A percentile compares a stretch with the other conserved stretches of the same genome.
Conservation (phyloP, 768 basidiomycete species). For the Xanthoconium purpureum region DNA sequence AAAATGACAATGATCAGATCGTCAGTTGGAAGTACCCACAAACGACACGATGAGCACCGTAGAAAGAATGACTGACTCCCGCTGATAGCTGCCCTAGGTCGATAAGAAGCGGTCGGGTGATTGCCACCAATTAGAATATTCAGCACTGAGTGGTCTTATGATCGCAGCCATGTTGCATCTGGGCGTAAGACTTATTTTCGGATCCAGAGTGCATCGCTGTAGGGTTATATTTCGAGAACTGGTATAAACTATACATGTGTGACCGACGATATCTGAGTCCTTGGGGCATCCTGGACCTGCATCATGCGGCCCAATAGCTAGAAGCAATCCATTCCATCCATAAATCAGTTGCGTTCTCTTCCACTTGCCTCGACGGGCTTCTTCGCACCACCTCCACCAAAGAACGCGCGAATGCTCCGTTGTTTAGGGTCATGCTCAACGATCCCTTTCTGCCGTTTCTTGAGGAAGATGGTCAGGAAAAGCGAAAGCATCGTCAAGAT, state of each 20-base stretch:
- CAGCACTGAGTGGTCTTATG: too few relatives aligned
- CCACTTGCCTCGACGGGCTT: constrained; percentile 10
- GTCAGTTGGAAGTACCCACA: constrained; percentile 13
- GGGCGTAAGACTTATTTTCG: too few relatives aligned
- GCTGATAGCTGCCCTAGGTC: too few relatives aligned
- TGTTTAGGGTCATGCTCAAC: constrained; percentile 78
- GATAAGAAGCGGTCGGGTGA: too few relatives aligned
- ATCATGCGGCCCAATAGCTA: neutral
- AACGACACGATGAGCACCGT: constrained; percentile 25
- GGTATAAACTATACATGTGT: too few relatives aligned
- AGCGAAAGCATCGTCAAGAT: neutral
- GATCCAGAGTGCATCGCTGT: too few relatives aligned
- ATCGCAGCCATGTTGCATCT: too few relatives aligned
- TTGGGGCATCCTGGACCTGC: too few relatives aligned
- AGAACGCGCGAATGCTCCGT: constrained; percentile 71
- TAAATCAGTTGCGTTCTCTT: constrained; percentile 10
- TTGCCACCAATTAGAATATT: too few relatives aligned
- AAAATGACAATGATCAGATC: neutral
- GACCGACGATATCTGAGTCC: too few relatives aligned
- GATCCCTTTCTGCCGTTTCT: constrained; percentile 73
- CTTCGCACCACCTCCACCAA: constrained; percentile 39
- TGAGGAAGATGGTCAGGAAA: constrained; percentile 22
- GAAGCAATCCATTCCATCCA: neutral
- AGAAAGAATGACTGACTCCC: too few relatives aligned
- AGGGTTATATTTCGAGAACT: too few relatives aligned